Evolutionary conservation across 495 filamentous ascomycete genomes (phyloP).

Genomic region (Podospora sp.): DNA sequence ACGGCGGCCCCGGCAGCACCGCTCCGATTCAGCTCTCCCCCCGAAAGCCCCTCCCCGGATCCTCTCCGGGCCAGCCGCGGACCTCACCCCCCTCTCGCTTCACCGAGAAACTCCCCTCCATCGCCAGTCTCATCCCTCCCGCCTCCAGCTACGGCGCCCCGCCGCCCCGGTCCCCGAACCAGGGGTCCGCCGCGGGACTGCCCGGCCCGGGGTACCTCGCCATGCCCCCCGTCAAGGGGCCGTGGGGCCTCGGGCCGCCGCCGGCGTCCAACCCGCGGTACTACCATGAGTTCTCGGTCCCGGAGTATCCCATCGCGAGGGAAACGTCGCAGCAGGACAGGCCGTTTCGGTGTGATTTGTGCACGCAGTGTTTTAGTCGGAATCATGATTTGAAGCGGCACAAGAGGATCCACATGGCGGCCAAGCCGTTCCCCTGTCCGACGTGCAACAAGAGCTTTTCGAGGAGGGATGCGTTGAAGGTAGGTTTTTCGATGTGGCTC

Average conservation of each 20-base stretch:
- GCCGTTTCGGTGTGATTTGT: slow-evolving; percentile 92
- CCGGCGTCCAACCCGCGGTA: not conserved
- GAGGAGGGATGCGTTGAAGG: slow-evolving; percentile 96
- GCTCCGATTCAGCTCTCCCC: not conserved
- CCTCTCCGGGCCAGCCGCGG: slow-evolving; percentile 9
- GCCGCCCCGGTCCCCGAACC: not conserved
- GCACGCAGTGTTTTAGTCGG: slow-evolving; percentile 90
- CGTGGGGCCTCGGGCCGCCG: slow-evolving; percentile 4
- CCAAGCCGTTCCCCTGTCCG: slow-evolving; percentile 92
- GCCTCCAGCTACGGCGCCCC: slow-evolving; percentile 2
- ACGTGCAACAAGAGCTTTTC: slow-evolving; percentile 97
- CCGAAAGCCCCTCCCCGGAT: slow-evolving; percentile 18
- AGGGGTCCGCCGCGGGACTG: not conserved
- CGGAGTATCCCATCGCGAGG: slow-evolving; percentile 16
- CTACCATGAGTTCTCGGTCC: slow-evolving; percentile 23
- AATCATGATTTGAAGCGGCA: slow-evolving; percentile 98
- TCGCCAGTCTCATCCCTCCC: slow-evolving; percentile 24
- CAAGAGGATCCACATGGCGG: slow-evolving; percentile 88
- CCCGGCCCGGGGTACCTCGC: slow-evolving; percentile 13
- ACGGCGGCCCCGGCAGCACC: not conserved
- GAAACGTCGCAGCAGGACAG: slow-evolving; percentile 58
- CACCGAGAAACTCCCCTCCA: slow-evolving; percentile 25
- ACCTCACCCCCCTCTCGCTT: slow-evolving; percentile 15
- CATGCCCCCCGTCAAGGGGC: slow-evolving; percentile 4
- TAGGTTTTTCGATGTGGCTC: slow-evolving; percentile 35